These are phyloP conservation scores for Diversispora eburnea DNA, from an alignment of 192 early-diverging fungal species.

Conservation along the genomic window DNA sequence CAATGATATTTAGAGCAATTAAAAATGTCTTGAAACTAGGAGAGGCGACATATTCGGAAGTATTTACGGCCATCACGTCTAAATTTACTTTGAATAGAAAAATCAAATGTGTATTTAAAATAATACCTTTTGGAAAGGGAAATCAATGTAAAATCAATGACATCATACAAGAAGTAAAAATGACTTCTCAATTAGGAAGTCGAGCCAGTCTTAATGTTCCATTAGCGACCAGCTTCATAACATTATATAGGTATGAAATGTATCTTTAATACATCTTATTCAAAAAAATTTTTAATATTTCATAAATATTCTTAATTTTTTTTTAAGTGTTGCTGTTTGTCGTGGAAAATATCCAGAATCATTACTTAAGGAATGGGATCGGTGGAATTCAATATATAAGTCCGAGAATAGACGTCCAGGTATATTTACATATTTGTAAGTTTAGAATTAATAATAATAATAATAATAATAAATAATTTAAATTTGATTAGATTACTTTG, in stretches of 20 bases:
- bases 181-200: constrained; percentile 53
- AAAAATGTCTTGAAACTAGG: constrained; percentile 59
- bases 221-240: constrained; percentile 39
- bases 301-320: constrained; percentile 42
- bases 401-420: constrained; percentile 74
- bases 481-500: constrained; percentile 52
- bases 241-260: constrained; percentile 37
- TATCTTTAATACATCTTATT: constrained; percentile 2
- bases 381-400: constrained; percentile 54
- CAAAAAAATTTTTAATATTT: constrained; percentile 27
- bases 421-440: neutral
- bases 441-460: neutral
- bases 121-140: constrained; percentile 73
- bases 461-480: neutral
- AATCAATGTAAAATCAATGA: constrained; percentile 50
- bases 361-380: constrained; percentile 71
- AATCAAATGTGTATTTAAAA: constrained; percentile 66
- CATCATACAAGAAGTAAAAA: constrained; percentile 61
- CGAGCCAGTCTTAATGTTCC: constrained; percentile 38
- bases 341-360: constrained; percentile 61
- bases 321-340: constrained; percentile 58
- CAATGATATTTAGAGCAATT: neutral
- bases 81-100: constrained; percentile 26
- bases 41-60: constrained; percentile 85
- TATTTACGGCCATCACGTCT: constrained; percentile 50